These are phyloP conservation scores for Teratosphaeria epicoccoides DNA, from an alignment of 2,329 filamentous ascomycete species.

Conservation along the genomic window DNA sequence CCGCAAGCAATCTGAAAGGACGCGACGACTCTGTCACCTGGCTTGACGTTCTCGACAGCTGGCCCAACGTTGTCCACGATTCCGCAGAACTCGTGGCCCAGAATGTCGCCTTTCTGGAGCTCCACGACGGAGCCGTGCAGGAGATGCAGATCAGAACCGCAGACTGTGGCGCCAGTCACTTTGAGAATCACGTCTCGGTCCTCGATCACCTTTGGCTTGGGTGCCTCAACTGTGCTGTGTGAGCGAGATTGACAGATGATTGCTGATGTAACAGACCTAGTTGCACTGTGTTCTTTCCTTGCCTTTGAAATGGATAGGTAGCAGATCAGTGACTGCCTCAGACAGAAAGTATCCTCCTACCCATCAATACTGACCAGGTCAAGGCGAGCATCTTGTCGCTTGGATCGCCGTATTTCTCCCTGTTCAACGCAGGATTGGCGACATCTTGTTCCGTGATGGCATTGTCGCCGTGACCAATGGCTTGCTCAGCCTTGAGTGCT, in stretches of 20 bases:
- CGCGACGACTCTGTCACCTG: slow-evolving; percentile 58
- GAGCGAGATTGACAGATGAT: too few relatives aligned
- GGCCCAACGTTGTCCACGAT: slow-evolving; percentile 38
- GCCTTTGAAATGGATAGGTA: neutral
- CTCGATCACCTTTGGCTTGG: slow-evolving; percentile 63
- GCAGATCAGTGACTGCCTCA: slow-evolving; percentile 43
- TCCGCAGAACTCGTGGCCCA: slow-evolving; percentile 44
- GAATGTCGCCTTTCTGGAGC: slow-evolving; percentile 41
- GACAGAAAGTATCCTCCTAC: slow-evolving; percentile 59
- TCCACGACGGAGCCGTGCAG: slow-evolving; percentile 40
- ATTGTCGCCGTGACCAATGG: slow-evolving; percentile 56
- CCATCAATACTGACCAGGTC: slow-evolving; percentile 51
- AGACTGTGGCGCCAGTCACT: slow-evolving; percentile 57
- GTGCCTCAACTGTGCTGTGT: slow-evolving; percentile 55
- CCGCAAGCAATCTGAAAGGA: slow-evolving; percentile 72
- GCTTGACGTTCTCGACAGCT: slow-evolving; percentile 33
- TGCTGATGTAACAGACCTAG: too few relatives aligned
- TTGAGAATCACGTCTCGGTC: slow-evolving; percentile 68
- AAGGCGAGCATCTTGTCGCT: slow-evolving; percentile 62
- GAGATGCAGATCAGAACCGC: slow-evolving; percentile 51
- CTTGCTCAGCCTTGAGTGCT: slow-evolving; percentile 56
- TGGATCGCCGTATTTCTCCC: slow-evolving; percentile 40
- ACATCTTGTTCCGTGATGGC: slow-evolving; percentile 59
- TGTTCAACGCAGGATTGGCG: slow-evolving; percentile 47
- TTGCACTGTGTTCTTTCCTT: neutral